Percentiles rank a stretch among this genome's conserved stretches.
Conservation (phyloP, 2,329 filamentous ascomycete genomes). For the Aureobasidium sp. region DNA sequence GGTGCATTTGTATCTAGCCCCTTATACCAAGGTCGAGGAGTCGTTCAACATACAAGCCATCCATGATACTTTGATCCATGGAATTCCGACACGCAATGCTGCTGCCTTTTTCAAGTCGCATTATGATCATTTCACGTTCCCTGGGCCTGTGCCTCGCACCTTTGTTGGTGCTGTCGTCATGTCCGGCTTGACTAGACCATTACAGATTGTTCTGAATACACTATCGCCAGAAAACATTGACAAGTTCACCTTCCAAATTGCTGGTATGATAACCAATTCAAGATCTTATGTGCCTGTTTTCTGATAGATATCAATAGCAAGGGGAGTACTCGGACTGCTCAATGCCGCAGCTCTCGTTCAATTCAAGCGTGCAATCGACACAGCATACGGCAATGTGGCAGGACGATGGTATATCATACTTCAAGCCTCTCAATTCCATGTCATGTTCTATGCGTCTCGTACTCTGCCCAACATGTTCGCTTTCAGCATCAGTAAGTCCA, state of each 20-base stretch:
- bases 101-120: slow-evolving; percentile 34
- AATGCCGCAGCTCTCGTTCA: slow-evolving; percentile 62
- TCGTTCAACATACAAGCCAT: slow-evolving; percentile 95
- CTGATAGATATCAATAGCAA: slow-evolving; percentile 38
- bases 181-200: slow-evolving; percentile 60
- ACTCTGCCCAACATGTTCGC: slow-evolving; percentile 97
- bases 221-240: neutral
- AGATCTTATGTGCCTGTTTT: neutral
- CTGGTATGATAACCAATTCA: slow-evolving; percentile 34
- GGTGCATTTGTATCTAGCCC: slow-evolving; percentile 42
- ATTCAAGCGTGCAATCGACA: slow-evolving; percentile 55
- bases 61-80: slow-evolving; percentile 80
- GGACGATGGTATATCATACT: slow-evolving; percentile 74
- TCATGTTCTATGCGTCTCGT: slow-evolving; percentile 84
- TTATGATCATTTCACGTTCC: slow-evolving; percentile 88
- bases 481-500: slow-evolving; percentile 65
- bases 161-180: slow-evolving; percentile 76
- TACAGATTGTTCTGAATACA: slow-evolving; percentile 30
- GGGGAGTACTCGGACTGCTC: slow-evolving; percentile 66
- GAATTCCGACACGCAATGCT: slow-evolving; percentile 38
- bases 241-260: slow-evolving; percentile 44
- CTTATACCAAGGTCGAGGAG: slow-evolving; percentile 96
- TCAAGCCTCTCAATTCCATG: slow-evolving; percentile 79
- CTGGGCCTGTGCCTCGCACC: slow-evolving; percentile 83
- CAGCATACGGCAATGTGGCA: slow-evolving; percentile 58